These are phyloP conservation scores for Colletotrichum filicis DNA, from an alignment of 2,329 filamentous ascomycete genomes.

Conservation along the genomic window DNA sequence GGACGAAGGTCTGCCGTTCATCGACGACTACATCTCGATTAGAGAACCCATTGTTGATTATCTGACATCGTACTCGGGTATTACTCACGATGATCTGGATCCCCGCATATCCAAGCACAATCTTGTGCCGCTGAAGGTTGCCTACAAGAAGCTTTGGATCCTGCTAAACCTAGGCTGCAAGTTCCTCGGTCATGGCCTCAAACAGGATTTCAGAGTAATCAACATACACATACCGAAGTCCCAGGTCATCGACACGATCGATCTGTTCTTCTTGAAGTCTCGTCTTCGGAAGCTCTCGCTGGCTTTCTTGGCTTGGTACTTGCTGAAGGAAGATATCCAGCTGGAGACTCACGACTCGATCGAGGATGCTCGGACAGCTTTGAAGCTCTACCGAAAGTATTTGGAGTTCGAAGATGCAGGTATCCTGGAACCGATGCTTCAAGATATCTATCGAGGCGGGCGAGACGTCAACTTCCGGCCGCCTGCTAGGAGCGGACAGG, in stretches of 20 bases:
- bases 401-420: conserved; percentile 89
- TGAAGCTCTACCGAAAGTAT: conserved; percentile 90
- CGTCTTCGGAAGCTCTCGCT: conserved; percentile 89
- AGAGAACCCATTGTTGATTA: conserved; percentile 95
- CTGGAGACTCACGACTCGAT: conserved; percentile 93
- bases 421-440: conserved; percentile 82
- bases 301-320: conserved; percentile 89
- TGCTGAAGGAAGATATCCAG: conserved; percentile 95
- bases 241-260: conserved; percentile 94
- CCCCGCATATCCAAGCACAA: conserved; percentile 82
- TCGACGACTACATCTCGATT: conserved; percentile 96
- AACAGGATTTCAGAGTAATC: conserved; percentile 96
- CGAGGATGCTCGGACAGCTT: conserved; percentile 90
- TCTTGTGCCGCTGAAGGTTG: conserved; percentile 86
- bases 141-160: conserved; percentile 98
- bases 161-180: conserved; percentile 93
- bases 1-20: conserved; percentile 86
- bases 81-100: conserved; percentile 86
- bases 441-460: conserved; percentile 79
- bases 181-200: conserved; percentile 93
- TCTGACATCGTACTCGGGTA: conserved; percentile 92
- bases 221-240: conserved; percentile 94
- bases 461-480: conserved; percentile 63
- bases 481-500: conserved; percentile 56
- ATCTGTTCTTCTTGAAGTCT: conserved; percentile 85